Evolutionary conservation across 1,139 yeast genomes (phyloP).

Genomic region (Lodderomyces margitis): DNA sequence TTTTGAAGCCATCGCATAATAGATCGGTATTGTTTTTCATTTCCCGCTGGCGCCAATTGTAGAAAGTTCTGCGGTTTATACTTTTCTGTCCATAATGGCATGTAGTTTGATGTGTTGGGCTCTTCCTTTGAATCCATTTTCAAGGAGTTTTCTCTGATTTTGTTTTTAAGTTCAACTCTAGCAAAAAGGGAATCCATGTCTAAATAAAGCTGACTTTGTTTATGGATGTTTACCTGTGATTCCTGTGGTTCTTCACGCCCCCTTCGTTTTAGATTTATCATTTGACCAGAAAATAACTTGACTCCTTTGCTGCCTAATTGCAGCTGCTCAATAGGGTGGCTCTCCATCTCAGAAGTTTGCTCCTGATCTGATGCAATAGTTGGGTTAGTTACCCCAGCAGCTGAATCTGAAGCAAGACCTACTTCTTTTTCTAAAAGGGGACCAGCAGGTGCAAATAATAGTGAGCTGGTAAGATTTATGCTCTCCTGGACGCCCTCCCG

Average conservation of each 20-base stretch:
- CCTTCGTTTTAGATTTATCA: slow-evolving; percentile 19
- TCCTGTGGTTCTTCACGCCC: slow-evolving; percentile 3
- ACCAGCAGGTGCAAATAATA: slow-evolving; percentile 2
- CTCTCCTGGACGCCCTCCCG: background rate
- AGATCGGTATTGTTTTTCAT: slow-evolving; percentile 71
- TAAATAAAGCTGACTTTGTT: slow-evolving; percentile 19
- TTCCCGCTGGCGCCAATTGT: slow-evolving; percentile 66
- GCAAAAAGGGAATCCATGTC: slow-evolving; percentile 33
- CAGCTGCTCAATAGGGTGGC: background rate
- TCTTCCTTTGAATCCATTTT: slow-evolving; percentile 9
- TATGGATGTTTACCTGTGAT: too few relatives aligned
- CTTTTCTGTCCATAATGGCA: slow-evolving; percentile 71
- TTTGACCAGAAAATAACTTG: slow-evolving; percentile 26
- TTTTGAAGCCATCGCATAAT: slow-evolving; percentile 77
- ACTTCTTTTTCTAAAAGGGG: background rate
- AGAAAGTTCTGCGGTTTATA: slow-evolving; percentile 75
- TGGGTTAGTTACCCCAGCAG: too few relatives aligned
- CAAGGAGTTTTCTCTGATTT: slow-evolving; percentile 20
- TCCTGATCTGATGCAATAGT: too few relatives aligned
- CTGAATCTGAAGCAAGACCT: background rate
- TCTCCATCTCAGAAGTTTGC: background rate
- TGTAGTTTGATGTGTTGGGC: background rate
- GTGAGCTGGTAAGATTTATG: background rate
- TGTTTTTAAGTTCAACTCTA: slow-evolving; percentile 26
- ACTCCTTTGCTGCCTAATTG: slow-evolving; percentile 18